These are phyloP conservation scores for Mycena vitilis DNA, from an alignment of 768 basidiomycete species.

Conservation along the genomic window DNA sequence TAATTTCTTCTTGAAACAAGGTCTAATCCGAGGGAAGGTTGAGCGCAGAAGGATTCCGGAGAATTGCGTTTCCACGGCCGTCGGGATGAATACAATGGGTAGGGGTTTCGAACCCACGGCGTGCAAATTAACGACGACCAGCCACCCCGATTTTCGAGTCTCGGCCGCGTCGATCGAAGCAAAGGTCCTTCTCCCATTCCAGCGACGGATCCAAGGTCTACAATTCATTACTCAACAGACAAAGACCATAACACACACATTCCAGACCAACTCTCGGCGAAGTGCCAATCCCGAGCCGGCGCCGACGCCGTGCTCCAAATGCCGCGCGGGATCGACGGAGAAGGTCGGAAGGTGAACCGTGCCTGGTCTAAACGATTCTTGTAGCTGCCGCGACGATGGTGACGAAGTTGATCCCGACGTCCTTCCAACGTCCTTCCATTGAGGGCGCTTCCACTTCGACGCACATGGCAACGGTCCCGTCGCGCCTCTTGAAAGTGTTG, in stretches of 20 bases:
- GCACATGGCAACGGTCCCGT: slow-evolving; percentile 99
- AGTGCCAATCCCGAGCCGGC: not conserved
- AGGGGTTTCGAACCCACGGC: slow-evolving; percentile 12
- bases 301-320: slow-evolving; percentile 43
- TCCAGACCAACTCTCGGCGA: slow-evolving; percentile 74
- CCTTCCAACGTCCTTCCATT: slow-evolving; percentile 24
- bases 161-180: not conserved
- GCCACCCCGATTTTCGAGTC: not conserved
- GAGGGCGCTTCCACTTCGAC: slow-evolving; percentile 64
- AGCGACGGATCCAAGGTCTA: not conserved
- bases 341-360: slow-evolving; percentile 13
- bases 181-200: slow-evolving; percentile 45
- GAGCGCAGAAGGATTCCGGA: slow-evolving; percentile 15
- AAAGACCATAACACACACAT: slow-evolving; percentile 75
- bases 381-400: slow-evolving; percentile 18
- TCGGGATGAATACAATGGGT: not conserved
- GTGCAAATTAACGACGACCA: not conserved
- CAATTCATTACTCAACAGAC: slow-evolving; percentile 37
- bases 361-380: slow-evolving; percentile 16
- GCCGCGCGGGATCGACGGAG: slow-evolving; percentile 76
- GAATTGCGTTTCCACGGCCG: slow-evolving; percentile 19
- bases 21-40: slow-evolving; percentile 26
- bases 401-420: slow-evolving; percentile 29
- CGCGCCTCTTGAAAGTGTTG: slow-evolving; percentile 89
- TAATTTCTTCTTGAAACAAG: slow-evolving; percentile 12